phyloP scores from a whole-genome alignment of 345 rosid species.

The Dipteronia dyeriana region DNA sequence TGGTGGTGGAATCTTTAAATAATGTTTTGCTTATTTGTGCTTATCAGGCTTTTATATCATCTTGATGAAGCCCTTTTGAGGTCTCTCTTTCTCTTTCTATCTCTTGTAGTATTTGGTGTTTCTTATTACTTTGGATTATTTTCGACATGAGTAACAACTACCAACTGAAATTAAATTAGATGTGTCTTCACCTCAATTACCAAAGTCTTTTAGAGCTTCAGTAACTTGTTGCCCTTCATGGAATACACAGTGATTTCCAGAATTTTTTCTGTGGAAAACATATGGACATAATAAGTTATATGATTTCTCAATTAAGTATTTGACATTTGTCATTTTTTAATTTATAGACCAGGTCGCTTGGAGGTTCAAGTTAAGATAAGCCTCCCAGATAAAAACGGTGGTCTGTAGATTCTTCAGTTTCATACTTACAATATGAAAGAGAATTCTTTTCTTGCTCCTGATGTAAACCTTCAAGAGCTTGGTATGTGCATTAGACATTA shows the following conservation, averaged over 20 bases:
- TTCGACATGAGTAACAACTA: not conserved
- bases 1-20: slow-evolving; percentile 99
- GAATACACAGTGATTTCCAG: not conserved
- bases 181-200: not conserved
- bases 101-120: not conserved
- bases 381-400: slow-evolving; percentile 98
- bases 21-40: slow-evolving; percentile 62
- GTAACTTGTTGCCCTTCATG: not conserved
- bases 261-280: not conserved
- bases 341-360: slow-evolving; percentile 87
- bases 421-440: slow-evolving; percentile 99
- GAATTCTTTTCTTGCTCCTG: slow-evolving; percentile 87
- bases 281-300: not conserved
- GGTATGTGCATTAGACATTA: slow-evolving; percentile 62
- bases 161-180: not conserved
- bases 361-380: slow-evolving; percentile 99
- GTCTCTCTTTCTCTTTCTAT: slow-evolving; percentile 39
- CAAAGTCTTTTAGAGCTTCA: not conserved
- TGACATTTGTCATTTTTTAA: slow-evolving; percentile 8
- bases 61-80: slow-evolving; percentile 99
- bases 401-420: slow-evolving; percentile 92
- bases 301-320: not conserved
- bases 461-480: slow-evolving; percentile 82
- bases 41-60: too few relatives aligned
- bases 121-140: not conserved